Conservation (phyloP, 2,329 filamentous ascomycete species). For the Mycosphaerelloides madeirae region DNA sequence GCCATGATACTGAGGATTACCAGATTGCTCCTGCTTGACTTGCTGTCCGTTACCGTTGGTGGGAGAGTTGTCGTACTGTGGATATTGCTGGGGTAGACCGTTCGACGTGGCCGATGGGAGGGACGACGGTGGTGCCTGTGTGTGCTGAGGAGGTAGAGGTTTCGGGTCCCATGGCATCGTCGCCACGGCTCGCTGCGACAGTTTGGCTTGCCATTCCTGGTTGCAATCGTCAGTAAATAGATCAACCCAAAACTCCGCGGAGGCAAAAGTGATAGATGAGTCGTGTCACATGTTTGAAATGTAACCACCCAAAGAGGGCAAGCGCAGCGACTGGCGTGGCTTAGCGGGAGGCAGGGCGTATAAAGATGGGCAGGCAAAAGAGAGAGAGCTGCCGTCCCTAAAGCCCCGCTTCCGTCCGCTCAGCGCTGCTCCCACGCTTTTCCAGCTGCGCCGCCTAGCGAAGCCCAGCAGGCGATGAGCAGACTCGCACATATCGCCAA, state of each 20-base stretch:
- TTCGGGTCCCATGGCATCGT: conserved; percentile 93
- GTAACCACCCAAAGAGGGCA: conserved; percentile 31
- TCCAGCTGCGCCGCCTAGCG: conserved; percentile 18
- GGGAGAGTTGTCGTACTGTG: conserved; percentile 14
- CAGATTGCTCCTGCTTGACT: conserved; percentile 51
- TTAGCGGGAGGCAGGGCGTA: conserved; percentile 30
- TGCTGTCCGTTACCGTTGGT: conserved; percentile 41
- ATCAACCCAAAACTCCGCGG: too few relatives aligned
- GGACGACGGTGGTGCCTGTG: conserved; percentile 21
- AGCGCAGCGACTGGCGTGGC: conserved; percentile 25
- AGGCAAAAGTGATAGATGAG: too few relatives aligned
- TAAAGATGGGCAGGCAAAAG: conserved; percentile 44
- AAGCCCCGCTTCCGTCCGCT: conserved; percentile 36
- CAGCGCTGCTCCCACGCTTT: conserved; percentile 10
- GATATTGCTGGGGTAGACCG: conserved; percentile 20
- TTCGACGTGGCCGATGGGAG: conserved; percentile 18
- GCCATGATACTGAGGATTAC: conserved; percentile 29
- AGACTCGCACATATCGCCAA: neutral
- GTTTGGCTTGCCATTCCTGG: conserved; percentile 90
- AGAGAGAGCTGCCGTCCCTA: conserved; percentile 38
- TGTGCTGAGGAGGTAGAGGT: conserved; percentile 53
- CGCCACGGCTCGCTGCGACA: conserved; percentile 78
- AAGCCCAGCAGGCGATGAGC: conserved; percentile 3
- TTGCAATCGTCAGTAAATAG: conserved; percentile 10
- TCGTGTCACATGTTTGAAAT: too few relatives aligned